A percentile compares a stretch with the other conserved stretches of the same genome.
These are phyloP conservation scores for Coffea humblotiana DNA, from an alignment of 305 asterid species.

Conservation along the genomic window DNA sequence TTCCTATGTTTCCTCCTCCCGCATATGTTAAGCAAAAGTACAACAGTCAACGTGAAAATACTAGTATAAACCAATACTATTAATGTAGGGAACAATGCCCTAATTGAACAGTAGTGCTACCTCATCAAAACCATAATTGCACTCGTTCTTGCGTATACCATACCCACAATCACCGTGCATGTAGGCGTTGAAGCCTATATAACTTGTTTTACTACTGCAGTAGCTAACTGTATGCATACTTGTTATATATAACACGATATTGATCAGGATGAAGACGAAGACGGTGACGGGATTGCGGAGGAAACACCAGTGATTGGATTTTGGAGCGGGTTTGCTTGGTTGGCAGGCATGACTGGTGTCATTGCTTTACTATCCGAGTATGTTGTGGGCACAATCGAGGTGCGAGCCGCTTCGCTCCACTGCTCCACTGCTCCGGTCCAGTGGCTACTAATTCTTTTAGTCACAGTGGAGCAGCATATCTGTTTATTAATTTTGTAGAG, in stretches of 20 bases:
- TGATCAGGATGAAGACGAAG: constrained; percentile 43
- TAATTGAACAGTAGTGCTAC: too few relatives aligned
- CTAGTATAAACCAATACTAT: too few relatives aligned
- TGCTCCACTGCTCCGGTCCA: not conserved
- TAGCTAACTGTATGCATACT: not conserved
- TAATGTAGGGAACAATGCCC: too few relatives aligned
- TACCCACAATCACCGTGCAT: not conserved
- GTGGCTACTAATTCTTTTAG: not conserved
- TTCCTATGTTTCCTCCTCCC: too few relatives aligned
- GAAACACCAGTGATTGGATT: constrained; percentile 66
- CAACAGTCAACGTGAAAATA: too few relatives aligned
- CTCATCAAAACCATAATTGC: too few relatives aligned
- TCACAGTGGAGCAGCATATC: not conserved
- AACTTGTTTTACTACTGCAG: not conserved
- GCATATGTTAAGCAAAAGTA: too few relatives aligned
- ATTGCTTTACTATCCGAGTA: constrained; percentile 83
- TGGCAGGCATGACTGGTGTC: constrained; percentile 65
- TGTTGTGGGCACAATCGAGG: constrained; percentile 89
- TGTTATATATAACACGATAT: too few relatives aligned
- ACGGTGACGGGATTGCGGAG: constrained; percentile 28
- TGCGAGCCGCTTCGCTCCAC: constrained; percentile 41
- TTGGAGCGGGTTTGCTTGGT: constrained; percentile 69
- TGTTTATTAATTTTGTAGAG: too few relatives aligned
- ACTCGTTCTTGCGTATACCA: too few relatives aligned
- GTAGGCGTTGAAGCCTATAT: not conserved